Percentiles rank a stretch among this genome's conserved stretches.
phyloP scores from a whole-genome alignment of 2,329 filamentous ascomycete genomes.

The Diaporthe batatas region DNA sequence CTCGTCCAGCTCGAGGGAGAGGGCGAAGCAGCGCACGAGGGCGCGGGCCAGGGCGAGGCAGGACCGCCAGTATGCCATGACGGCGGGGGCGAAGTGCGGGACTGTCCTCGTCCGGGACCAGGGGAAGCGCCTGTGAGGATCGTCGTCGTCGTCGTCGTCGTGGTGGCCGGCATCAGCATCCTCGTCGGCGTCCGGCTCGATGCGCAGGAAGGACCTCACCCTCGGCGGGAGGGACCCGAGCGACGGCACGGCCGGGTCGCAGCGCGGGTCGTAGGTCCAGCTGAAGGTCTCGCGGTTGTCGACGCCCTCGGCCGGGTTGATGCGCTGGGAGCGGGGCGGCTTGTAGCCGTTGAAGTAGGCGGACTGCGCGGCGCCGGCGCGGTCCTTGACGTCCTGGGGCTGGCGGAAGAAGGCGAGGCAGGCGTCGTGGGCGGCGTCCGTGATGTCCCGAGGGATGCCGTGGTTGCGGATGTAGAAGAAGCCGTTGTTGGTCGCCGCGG shows the following conservation, averaged over 20 bases:
- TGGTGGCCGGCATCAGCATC: too few species aligned
- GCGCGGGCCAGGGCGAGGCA: conserved; percentile 65
- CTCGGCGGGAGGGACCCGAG: conserved; percentile 57
- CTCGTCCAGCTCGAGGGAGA: conserved; percentile 67
- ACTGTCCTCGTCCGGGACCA: conserved; percentile 65
- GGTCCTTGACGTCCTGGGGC: conserved; percentile 57
- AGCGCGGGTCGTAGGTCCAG: conserved; percentile 65
- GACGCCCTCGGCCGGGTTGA: conserved; percentile 63
- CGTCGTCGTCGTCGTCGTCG: background rate
- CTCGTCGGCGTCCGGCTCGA: conserved; percentile 51
- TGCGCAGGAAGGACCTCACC: conserved; percentile 56
- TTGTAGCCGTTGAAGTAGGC: conserved; percentile 64
- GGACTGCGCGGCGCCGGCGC: conserved; percentile 52
- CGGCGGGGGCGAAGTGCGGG: conserved; percentile 61
- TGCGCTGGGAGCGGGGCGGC: conserved; percentile 56
- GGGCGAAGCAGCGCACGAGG: conserved; percentile 65
- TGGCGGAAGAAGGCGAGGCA: conserved; percentile 64
- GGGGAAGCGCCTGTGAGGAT: conserved; percentile 55
- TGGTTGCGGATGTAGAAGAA: conserved; percentile 70
- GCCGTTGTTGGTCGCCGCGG: conserved; percentile 63
- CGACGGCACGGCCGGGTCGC: conserved; percentile 62
- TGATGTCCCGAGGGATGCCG: conserved; percentile 54
- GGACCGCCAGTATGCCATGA: conserved; percentile 61
- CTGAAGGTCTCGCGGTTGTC: conserved; percentile 66
- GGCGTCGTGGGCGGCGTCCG: conserved; percentile 50